phyloP scores from a whole-genome alignment of 164 flowering plant genomes.

The Vitis rupestris region DNA sequence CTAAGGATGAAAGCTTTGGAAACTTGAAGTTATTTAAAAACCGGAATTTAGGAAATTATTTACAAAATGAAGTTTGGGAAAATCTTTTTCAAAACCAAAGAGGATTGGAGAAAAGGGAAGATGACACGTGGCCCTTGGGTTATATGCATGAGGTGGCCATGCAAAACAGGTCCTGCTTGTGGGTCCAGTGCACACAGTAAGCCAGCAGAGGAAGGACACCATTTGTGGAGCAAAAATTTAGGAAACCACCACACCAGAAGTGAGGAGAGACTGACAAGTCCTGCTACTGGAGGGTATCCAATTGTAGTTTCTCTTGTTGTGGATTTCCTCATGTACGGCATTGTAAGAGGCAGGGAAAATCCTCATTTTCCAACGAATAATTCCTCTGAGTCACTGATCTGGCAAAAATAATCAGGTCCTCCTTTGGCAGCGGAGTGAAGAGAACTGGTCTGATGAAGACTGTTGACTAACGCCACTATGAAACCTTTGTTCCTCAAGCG shows the following conservation, averaged over 20 bases:
- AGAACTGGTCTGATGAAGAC: conserved; percentile 81
- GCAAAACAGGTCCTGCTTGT: too few species aligned
- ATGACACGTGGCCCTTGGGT: too few species aligned
- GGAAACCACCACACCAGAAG: conserved; percentile 16
- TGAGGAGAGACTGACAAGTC: conserved; percentile 23
- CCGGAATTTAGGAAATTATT: too few species aligned
- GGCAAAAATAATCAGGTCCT: conserved; percentile 51
- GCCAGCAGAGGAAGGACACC: conserved; percentile 11
- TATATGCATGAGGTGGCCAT: too few species aligned
- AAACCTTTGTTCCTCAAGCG: conserved; percentile 53
- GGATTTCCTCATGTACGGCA: conserved; percentile 26
- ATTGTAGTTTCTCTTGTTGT: conserved; percentile 28
- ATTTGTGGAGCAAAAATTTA: conserved; percentile 20
- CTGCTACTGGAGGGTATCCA: conserved; percentile 27
- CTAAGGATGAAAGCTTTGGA: too few species aligned
- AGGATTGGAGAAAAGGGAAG: too few species aligned
- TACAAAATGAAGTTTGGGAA: too few species aligned
- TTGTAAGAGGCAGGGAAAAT: conserved; percentile 37
- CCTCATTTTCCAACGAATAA: conserved; percentile 40
- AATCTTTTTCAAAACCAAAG: too few species aligned
- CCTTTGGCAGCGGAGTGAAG: conserved; percentile 73
- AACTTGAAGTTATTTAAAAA: too few species aligned
- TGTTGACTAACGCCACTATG: conserved; percentile 44
- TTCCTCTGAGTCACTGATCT: conserved; percentile 41
- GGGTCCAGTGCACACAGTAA: conserved; percentile 15